These are phyloP conservation scores for Aspergillus pseudotamarii DNA, from an alignment of 2,329 filamentous ascomycete genomes.

Conservation along the genomic window DNA sequence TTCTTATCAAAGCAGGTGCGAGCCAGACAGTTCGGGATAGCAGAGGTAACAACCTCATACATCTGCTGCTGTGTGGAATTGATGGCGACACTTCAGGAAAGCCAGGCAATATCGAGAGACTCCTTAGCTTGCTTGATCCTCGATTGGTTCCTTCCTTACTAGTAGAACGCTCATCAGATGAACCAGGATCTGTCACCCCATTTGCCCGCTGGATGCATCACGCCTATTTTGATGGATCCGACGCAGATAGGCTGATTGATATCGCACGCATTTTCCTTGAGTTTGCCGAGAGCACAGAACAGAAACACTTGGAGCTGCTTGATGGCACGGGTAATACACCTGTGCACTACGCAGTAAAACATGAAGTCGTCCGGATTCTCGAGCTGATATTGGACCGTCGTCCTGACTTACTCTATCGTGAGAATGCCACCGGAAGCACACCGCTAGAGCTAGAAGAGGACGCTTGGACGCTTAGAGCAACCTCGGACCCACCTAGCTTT, in stretches of 20 bases:
- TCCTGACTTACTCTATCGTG: conserved; percentile 65
- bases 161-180: conserved; percentile 30
- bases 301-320: conserved; percentile 48
- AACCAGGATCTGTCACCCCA: conserved; percentile 42
- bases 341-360: conserved; percentile 41
- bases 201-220: conserved; percentile 60
- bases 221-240: background rate
- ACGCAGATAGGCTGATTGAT: conserved; percentile 2
- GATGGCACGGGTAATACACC: conserved; percentile 48
- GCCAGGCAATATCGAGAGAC: conserved; percentile 54
- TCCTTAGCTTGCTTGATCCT: conserved; percentile 62
- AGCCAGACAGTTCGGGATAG: conserved; percentile 68
- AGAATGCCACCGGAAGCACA: conserved; percentile 76
- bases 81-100: conserved; percentile 25
- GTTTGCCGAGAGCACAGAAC: conserved; percentile 57
- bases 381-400: conserved; percentile 52
- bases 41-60: conserved; percentile 68
- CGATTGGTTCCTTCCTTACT: conserved; percentile 49
- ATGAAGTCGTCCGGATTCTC: conserved; percentile 62
- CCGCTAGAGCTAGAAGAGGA: conserved; percentile 59
- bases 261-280: conserved; percentile 11
- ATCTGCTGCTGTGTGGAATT: conserved; percentile 52
- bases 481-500: conserved; percentile 18
- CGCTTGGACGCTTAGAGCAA: conserved; percentile 30
- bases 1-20: conserved; percentile 68